Evolutionary conservation across 2,329 filamentous ascomycete species (phyloP), one percentile per base, ranked within the genome.

Genomic region (Cercospora brassicicola): DNA sequence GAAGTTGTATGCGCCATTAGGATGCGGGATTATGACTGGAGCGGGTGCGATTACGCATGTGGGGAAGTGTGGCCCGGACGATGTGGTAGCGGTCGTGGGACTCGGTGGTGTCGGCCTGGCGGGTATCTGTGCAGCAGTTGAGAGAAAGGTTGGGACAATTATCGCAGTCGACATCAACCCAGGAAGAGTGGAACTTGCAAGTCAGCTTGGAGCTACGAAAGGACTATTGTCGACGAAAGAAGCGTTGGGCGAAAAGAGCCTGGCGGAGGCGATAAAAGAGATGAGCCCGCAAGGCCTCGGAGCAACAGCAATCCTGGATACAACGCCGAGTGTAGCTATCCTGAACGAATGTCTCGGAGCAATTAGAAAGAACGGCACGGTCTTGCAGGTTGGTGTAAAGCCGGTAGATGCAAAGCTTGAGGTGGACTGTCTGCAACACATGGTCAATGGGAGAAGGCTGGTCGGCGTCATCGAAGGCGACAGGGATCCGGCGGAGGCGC

Each of bases 141-240:
- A 75, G 39, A 48, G 74, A 1, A 73, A 72, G 7, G 75, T 75
- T 2, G 71, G 72, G 45, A 73, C 70, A 57, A 79, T 86, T 61
- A 81, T 86, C 9, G 84, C 80, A 4, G 78, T 84, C 7, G 84
- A 86, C 68, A 75, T 84, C 9, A 77, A 84, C 11, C 74, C 79
- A 7, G 72, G 73, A 4, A 78, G 82, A 20, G 75, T 86, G 11
- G 77, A 79, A 26, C 69, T 85, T 23, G 83, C 84, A 0, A 78
- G 73, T 20, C 76, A 78, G 45, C 76, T 84, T 11, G 84, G 84
- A 26, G 84, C 84, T 2, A 84, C 82, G 6, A 57, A 59, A 0
- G 67, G 65, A 13, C 30, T 71, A 30, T 56, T 69, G 62, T 67
- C 66, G 28, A 48, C 67, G 5, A 62, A 66, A 55, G 69, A 70